Evolutionary conservation across 179 eudicot genomes (phyloP), one percentile per base, ranked within the genome.

Genomic region (Camellia oleifera): DNA sequence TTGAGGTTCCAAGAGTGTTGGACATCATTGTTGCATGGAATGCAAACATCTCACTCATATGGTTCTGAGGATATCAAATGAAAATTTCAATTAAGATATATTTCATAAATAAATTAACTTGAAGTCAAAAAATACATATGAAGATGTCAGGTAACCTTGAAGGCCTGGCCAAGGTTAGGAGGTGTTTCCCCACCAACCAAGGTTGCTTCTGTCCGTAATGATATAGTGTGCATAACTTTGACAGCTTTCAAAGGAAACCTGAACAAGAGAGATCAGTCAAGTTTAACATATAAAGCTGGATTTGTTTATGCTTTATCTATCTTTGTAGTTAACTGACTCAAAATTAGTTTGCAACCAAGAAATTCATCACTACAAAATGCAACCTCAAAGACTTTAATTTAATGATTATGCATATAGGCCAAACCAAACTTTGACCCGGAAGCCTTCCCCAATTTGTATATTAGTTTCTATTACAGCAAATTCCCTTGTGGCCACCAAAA

Each of bases 191-290:
- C 81, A 80, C 86, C 91, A 73, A 67, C 77, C 50, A 91, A 73
- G 68, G 95, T 92, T 78, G 93, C 91, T 83, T 92, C 93, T 54
- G 93, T 91, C 78, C 95, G 84, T 82, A 93, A 85, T 65, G 94
- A 87, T 46, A 93, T 96, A 56, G 93, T 90, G 86, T 91, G 98
- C 97, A 94, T 93, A 74, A 93, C 98, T 64, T 88, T 92, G 77
- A 91, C 98, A 67, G 98, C 97, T 90, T 93, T 93, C 86, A 93
- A 82, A n/a, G 98, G 98, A 75, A 90, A 93, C 84, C 98, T 93
- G 88, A 67, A 81, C 72, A 26, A 53, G 77, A 79, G 40, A 61
- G 77, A 79, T 12, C 75, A 56, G 71, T 23, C 48, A 58, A 72
- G 64, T 40, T 80, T 44, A 63, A 80, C 46, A 72, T 20, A 17